A percentile compares a stretch with the other conserved stretches of the same genome.
Evolutionary conservation across 2,329 filamentous ascomycete genomes (phyloP).

Genomic region (Stemphylium beticola): DNA sequence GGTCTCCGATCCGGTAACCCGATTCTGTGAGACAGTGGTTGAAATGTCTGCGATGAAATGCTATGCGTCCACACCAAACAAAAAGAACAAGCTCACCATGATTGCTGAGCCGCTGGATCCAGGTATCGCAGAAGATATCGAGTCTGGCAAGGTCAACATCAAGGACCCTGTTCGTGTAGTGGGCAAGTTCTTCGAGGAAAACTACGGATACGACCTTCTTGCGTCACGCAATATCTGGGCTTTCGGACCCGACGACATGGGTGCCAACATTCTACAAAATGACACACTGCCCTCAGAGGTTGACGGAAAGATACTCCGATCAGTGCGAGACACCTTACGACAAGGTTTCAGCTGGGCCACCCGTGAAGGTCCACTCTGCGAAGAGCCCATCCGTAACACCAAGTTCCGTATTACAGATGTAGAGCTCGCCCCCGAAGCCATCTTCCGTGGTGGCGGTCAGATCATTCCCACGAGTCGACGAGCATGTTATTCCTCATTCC

Average conservation of each 20-base stretch:
- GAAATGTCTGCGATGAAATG: conserved; percentile 98
- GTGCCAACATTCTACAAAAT: conserved; percentile 94
- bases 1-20: conserved; percentile 94
- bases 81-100: conserved; percentile 99
- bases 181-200: conserved; percentile 95
- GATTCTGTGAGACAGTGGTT: conserved; percentile 97
- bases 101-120: conserved; percentile 94
- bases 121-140: conserved; percentile 93
- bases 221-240: conserved; percentile 97
- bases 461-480: conserved; percentile 94
- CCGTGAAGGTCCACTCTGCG: conserved; percentile 91
- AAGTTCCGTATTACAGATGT: conserved; percentile 97
- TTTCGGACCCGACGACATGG: conserved; percentile 93
- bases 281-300: conserved; percentile 94
- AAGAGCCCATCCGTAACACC: conserved; percentile 98
- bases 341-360: conserved; percentile 98
- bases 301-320: conserved; percentile 86
- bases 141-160: conserved; percentile 87
- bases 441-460: conserved; percentile 93
- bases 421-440: conserved; percentile 83
- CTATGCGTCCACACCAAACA: conserved; percentile 97
- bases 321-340: conserved; percentile 88
- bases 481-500: conserved; percentile 92
- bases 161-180: conserved; percentile 91
- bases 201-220: conserved; percentile 95